Base-by-base conservation (phyloP, 2,329 filamentous ascomycete genomes). In the Phialophora macrospora region DNA sequence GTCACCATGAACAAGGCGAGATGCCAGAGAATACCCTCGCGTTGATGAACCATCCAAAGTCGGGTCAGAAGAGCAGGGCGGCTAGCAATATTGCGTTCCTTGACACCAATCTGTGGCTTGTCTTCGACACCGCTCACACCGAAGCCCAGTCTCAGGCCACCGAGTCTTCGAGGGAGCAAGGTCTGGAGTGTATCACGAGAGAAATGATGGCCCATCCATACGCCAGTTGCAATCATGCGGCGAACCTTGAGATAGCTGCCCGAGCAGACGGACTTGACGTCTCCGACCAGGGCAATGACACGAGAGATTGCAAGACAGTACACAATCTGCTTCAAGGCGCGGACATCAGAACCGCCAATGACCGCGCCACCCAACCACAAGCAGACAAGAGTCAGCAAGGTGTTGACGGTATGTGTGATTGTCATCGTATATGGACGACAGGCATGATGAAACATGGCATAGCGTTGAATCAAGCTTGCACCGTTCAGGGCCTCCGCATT, bases 161-260 rank as follows among this genome's bases (percentile, higher is more conserved):
- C 61, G n/a, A 65, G 38, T 2, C 44, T 20, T 48, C 49, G 49
- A 2, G 69, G 61, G 6, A 71, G 24, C 24, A 69, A 32, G 24
- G 51, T 67, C 32, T 62, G 57, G n/a, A 69, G n/a, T 20, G 59
- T 58, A 34, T 67, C 69, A 6, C 63, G 62, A 26, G 69, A 58
- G 57, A 71, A 68, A 54, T 71, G 69, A 30, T 68, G 58, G 22
- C 64, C 63, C 32, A 67, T 44, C 69, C 69, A 71, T 20, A 60
- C 66, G 24, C 64, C 62, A 17, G 64, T 68, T n/a, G 65, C 66
- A 24, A 62, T 46, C 7, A 63, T 67, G 24, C 69, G 56, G 41
- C 65, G 64, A 51, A 63, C 22, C 58, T 49, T 51, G 30, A 62
- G 56, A 57, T 55, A 34, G 55, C 28, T 41, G 11, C 38, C 20